Evolutionary conservation across 2,329 filamentous ascomycete species (phyloP).

Genomic region (Colletotrichum magnum): DNA sequence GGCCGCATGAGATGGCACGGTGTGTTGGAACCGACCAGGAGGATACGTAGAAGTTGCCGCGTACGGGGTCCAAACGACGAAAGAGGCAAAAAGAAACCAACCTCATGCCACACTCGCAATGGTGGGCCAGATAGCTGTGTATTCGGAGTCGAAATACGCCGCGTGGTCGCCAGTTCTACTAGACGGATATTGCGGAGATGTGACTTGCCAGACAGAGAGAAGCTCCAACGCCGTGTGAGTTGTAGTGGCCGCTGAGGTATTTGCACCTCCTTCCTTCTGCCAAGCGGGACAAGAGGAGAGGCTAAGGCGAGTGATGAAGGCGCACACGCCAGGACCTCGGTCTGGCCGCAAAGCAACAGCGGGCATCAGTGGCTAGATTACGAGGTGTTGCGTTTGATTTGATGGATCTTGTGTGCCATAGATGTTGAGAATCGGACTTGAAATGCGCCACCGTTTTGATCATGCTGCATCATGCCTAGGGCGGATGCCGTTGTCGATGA

Average conservation of each 20-base stretch:
- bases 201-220: background rate
- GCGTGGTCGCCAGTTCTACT: background rate
- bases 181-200: conserved; percentile 3
- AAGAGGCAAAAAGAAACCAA: no score
- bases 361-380: conserved; percentile 36
- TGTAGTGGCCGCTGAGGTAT: conserved; percentile 12
- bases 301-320: background rate
- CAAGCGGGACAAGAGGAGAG: background rate
- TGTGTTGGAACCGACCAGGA: conserved; percentile 24
- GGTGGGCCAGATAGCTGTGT: conserved; percentile 10
- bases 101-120: no score
- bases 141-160: conserved; percentile 7
- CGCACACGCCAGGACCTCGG: conserved; percentile 28
- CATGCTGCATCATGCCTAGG: conserved; percentile 15
- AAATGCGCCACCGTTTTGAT: conserved; percentile 34
- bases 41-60: background rate
- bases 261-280: conserved; percentile 9
- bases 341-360: conserved; percentile 13
- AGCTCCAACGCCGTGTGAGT: background rate
- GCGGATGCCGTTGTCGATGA: conserved; percentile 31
- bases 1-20: conserved; percentile 33
- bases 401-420: conserved; percentile 1
- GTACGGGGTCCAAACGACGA: background rate
- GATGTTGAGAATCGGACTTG: conserved; percentile 13
- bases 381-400: conserved; percentile 25